phyloP scores from a whole-genome alignment of 768 basidiomycete genomes.

The Boletus reticuloceps region DNA sequence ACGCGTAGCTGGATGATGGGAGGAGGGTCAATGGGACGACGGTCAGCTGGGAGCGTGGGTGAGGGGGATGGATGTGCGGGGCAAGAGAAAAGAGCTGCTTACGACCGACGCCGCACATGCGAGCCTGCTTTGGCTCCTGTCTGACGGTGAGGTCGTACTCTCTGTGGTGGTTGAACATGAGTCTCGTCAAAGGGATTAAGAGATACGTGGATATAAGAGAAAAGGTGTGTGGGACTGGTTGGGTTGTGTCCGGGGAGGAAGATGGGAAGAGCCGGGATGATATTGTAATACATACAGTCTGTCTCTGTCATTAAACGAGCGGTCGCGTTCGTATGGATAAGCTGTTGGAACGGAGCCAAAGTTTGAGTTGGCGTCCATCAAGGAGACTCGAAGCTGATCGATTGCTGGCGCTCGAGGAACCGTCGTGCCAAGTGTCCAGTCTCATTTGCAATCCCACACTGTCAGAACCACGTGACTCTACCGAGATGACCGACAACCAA shows the following conservation, averaged over 20 bases:
- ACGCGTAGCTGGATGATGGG: slow-evolving; percentile 95
- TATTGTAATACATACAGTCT: slow-evolving; percentile 34
- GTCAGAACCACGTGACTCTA: slow-evolving; percentile 14
- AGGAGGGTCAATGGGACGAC: slow-evolving; percentile 95
- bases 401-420: background rate
- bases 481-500: too few species aligned
- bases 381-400: slow-evolving; percentile 11
- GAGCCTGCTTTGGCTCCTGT: slow-evolving; percentile 89
- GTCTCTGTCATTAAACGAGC: slow-evolving; percentile 32
- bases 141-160: slow-evolving; percentile 84
- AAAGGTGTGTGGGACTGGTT: slow-evolving; percentile 1
- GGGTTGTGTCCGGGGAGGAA: too few species aligned
- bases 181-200: background rate
- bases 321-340: slow-evolving; percentile 30
- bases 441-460: slow-evolving; percentile 9
- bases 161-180: slow-evolving; percentile 40
- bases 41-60: slow-evolving; percentile 60
- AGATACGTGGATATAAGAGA: slow-evolving; percentile 1
- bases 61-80: background rate
- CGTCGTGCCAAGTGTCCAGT: too few species aligned
- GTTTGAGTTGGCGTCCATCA: slow-evolving; percentile 27
- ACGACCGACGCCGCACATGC: slow-evolving; percentile 89
- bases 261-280: slow-evolving; percentile 5
- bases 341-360: slow-evolving; percentile 25
- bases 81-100: slow-evolving; percentile 43